These are phyloP conservation scores for Candida hispaniensis DNA, from an alignment of 805 yeast genomes.

Conservation along the genomic window DNA sequence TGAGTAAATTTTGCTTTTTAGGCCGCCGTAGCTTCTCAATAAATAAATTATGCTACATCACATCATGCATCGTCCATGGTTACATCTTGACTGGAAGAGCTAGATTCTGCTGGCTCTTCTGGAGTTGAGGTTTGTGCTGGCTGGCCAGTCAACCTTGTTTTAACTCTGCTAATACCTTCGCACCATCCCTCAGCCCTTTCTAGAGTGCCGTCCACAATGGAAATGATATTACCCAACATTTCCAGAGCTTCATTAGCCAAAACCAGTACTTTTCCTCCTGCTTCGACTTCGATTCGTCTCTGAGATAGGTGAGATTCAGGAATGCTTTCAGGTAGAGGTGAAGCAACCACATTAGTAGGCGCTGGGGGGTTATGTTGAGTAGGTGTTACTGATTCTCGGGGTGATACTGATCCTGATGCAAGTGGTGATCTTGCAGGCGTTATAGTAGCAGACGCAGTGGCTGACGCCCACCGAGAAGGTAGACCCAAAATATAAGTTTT, in stretches of 20 bases:
- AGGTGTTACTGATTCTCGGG: constrained; percentile 9
- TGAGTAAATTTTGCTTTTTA: no score
- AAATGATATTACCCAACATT: constrained; percentile 72
- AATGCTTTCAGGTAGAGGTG: constrained; percentile 11
- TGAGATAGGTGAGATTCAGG: constrained; percentile 14
- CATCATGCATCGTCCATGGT: no score
- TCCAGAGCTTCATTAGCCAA: constrained; percentile 84
- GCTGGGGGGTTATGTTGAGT: constrained; percentile 14
- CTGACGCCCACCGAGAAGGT: constrained; percentile 59
- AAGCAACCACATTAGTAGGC: constrained; percentile 10
- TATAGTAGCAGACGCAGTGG: constrained; percentile 15
- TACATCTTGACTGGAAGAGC: no score
- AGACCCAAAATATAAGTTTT: constrained; percentile 65
- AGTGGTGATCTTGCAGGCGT: constrained; percentile 10
- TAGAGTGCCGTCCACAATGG: constrained; percentile 75
- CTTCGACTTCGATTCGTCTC: constrained; percentile 23
- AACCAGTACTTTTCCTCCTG: constrained; percentile 61
- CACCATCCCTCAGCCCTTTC: constrained; percentile 80
- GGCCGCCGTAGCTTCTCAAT: no score
- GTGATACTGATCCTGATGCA: constrained; percentile 4
- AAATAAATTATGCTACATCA: no score
- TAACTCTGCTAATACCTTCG: constrained; percentile 27
- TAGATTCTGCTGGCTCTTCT: no score
- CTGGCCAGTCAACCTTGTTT: no score
- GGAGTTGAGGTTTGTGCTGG: no score